A percentile compares a stretch with the other conserved stretches of the same genome.
These are phyloP conservation scores for Alternaria sp. DNA, from an alignment of 2,329 filamentous ascomycete genomes.

Conservation along the genomic window DNA sequence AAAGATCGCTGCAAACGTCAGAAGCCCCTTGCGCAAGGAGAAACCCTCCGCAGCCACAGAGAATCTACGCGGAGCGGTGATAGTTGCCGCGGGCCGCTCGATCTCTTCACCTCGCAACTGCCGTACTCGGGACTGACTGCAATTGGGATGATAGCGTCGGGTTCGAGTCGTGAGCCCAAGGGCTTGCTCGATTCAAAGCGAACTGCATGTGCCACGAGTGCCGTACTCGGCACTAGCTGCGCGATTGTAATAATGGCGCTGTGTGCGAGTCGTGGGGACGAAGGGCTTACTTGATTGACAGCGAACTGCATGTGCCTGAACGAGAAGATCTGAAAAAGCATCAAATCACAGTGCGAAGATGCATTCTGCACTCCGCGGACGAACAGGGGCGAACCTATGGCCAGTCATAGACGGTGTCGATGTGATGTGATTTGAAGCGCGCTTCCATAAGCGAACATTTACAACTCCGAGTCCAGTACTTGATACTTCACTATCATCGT, in stretches of 20 bases:
- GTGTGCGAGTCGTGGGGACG: background rate
- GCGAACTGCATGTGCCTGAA: background rate
- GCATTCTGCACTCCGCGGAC: background rate
- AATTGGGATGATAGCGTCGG: background rate
- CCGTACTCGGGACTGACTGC: background rate
- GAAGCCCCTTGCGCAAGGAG: background rate
- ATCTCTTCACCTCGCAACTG: background rate
- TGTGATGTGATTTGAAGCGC: background rate
- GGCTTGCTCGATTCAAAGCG: background rate
- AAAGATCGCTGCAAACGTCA: background rate
- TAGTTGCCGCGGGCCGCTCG: background rate
- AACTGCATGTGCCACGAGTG: background rate
- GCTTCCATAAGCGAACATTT: background rate
- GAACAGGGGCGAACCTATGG: background rate
- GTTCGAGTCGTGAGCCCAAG: background rate
- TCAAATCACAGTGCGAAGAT: background rate
- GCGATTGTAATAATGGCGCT: background rate
- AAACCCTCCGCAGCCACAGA: background rate
- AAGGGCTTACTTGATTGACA: background rate
- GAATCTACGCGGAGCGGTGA: background rate
- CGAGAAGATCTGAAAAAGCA: background rate
- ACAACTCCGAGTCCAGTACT: background rate
- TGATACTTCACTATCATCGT: background rate
- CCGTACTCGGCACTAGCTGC: background rate
- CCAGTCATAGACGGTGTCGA: background rate